Evolutionary conservation across 2,329 filamentous ascomycete genomes (phyloP), one percentile per base, ranked within the genome.

Genomic region (Knoxdaviesia proteae): DNA sequence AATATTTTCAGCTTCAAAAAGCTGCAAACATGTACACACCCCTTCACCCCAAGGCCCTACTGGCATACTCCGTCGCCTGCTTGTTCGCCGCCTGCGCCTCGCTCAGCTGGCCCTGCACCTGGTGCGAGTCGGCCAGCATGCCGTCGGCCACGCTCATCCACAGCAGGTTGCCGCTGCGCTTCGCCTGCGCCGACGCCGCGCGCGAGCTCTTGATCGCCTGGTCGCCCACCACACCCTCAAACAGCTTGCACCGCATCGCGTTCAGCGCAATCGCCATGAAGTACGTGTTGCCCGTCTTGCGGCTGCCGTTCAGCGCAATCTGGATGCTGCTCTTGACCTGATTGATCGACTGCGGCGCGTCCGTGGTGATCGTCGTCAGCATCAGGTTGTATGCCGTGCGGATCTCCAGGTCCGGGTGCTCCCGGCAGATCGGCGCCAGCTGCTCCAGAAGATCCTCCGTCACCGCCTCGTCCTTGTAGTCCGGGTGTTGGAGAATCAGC

Each of bases 161-260:
- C 41, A 86, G 59, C 10, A 74, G 63, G 53, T 83, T 82, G 29
- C 78, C 77, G 49, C 76, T 80, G 54, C 73, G 72, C 48, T 71
- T 69, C 5, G 80, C 78, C 61, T 82, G 77, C 37, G 69, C 69
- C 30, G 70, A 68, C 30, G 76, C 79, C 1, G 81, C 80, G 48
- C 71, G 69, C 5, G 80, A 78, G 53, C 79, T 82, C 60, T 86
- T 86, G 46, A 83, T 67, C 0, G 80, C 79, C 56, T 87, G 81
- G 45, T 81, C 79, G 41, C 84, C 84, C 4, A 92, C 74, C 9
- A 87, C 79, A 46, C 80, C 80, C 39, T 79, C 77, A 57, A 87
- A 94, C 52, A 94, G 80, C 42, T 77, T 73, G 53, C 71, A 76
- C 42, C 81, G 80, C 80, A 94, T 92, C 49, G 90, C 77, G 50